These are phyloP conservation scores for Penicillium sp. DNA, from an alignment of 2,329 filamentous ascomycete species.

Conservation along the genomic window DNA sequence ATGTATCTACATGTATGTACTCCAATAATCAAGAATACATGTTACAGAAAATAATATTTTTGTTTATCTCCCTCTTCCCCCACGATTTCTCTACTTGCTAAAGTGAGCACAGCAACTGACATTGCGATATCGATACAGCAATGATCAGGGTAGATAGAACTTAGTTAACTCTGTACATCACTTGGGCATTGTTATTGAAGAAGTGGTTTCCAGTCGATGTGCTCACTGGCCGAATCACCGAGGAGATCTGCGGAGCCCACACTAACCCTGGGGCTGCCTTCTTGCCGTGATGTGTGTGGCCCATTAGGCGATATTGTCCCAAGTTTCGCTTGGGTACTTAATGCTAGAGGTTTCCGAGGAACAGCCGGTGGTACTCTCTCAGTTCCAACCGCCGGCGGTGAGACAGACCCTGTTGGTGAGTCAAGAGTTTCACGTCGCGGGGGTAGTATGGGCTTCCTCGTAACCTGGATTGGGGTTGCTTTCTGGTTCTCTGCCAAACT, in stretches of 20 bases:
- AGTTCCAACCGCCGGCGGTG: neutral
- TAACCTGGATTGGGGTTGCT: slow-evolving; percentile 12
- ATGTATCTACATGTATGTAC: too few species aligned
- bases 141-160: neutral
- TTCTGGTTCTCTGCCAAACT: slow-evolving; percentile 1
- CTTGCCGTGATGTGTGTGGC: neutral
- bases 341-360: slow-evolving; percentile 60
- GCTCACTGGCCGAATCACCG: slow-evolving; percentile 21
- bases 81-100: too few species aligned
- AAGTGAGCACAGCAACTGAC: too few species aligned
- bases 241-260: slow-evolving; percentile 24
- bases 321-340: slow-evolving; percentile 25
- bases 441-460: slow-evolving; percentile 26
- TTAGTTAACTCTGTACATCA: neutral
- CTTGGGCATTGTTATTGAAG: slow-evolving; percentile 18
- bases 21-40: too few species aligned
- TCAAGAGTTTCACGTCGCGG: slow-evolving; percentile 19
- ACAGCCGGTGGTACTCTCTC: slow-evolving; percentile 53
- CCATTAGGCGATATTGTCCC: neutral
- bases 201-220: slow-evolving; percentile 35
- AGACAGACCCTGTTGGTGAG: neutral
- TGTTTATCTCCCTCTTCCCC: too few species aligned
- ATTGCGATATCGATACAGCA: neutral
- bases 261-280: neutral
- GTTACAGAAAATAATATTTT: too few species aligned